phyloP scores from a whole-genome alignment of 2,329 filamentous ascomycete species.

The Paraconiothyrium brasiliense region DNA sequence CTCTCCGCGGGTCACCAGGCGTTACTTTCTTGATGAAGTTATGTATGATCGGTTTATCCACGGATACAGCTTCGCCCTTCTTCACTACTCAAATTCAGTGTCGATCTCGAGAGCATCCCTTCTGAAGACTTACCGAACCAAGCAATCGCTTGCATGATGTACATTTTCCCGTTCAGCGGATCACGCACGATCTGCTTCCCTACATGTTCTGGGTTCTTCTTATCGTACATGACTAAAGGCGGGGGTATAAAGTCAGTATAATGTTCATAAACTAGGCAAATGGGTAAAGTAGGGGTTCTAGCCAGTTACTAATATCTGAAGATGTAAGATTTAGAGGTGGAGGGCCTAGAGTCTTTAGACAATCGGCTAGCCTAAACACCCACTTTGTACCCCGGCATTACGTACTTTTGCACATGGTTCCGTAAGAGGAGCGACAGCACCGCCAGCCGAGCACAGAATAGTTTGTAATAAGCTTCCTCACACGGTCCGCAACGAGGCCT shows the following conservation, averaged over 20 bases:
- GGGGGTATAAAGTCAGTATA: no score
- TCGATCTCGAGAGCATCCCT: not conserved
- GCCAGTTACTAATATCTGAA: no score
- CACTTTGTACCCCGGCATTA: no score
- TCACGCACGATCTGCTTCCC: conserved; percentile 38
- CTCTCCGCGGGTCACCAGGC: conserved; percentile 42
- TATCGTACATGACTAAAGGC: conserved; percentile 33
- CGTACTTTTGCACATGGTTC: conserved; percentile 49
- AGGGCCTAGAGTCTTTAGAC: no score
- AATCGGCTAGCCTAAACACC: no score
- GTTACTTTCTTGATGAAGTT: conserved; percentile 44
- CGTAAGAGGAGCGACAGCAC: conserved; percentile 50
- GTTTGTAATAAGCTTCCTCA: conserved; percentile 58
- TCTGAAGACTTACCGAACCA: conserved; percentile 38
- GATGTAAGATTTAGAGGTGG: no score
- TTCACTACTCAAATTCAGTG: conserved; percentile 28
- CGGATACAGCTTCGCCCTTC: conserved; percentile 46
- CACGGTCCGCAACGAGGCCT: conserved; percentile 61
- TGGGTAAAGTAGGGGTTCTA: no score
- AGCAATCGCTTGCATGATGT: conserved; percentile 47
- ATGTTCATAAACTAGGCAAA: no score
- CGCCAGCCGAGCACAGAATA: conserved; percentile 55
- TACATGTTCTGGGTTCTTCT: conserved; percentile 43
- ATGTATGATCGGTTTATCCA: conserved; percentile 45
- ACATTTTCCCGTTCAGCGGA: conserved; percentile 45